Base-by-base conservation (phyloP, 768 basidiomycete species). In the Leucogyrophana mollusca region DNA sequence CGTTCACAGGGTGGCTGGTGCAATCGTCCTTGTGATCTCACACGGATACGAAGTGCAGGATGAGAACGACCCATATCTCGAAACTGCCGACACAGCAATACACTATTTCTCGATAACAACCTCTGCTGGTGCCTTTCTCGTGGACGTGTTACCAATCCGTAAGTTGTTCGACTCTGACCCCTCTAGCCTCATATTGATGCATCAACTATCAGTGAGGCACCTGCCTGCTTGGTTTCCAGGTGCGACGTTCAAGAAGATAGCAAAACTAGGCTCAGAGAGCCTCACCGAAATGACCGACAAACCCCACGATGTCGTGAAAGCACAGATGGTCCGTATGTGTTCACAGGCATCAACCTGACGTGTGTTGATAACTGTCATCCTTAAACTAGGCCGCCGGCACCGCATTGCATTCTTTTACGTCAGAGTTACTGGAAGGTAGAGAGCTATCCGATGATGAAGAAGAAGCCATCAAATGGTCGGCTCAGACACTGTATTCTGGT, bases 11-110 rank as follows among this genome's bases (percentile, higher is more conserved):
- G 51, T 61, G 43, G 58, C 66, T 0, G 66, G 67, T 0, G 59
- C 69, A 3, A 53, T 62, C 11, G 69, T 73, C 49, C 50, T 65
- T 46, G 59, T 53, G 16, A 55, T 67, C 13, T 67, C 67, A 1
- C 64, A 73, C 40, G 74, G 73, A 3, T 58, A 71, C 16, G 52
- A 62, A 9, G 64, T 69, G 13, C 30, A 58, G 41, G 51, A 55
- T 3, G 49, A 56, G 2, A 36, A 57, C 20, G 73, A 74, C 50
- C 66, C 64, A 0, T 62, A 66, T 20, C 54, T 70, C 11, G 38
- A 59, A 20, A 41, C 56, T 24, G 61, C 61, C 7, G 55, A 69
- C 32, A 47, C 49, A 14, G 59, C 57, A 1, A 51, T 60, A 27
- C 33, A 44, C 0, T 48, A 47, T 14, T 37, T 68, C 4, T 20